Evolutionary conservation across 306 rosid species (phyloP), one percentile per base, ranked within the genome.

Genomic region (Aeschynomene evenia): DNA sequence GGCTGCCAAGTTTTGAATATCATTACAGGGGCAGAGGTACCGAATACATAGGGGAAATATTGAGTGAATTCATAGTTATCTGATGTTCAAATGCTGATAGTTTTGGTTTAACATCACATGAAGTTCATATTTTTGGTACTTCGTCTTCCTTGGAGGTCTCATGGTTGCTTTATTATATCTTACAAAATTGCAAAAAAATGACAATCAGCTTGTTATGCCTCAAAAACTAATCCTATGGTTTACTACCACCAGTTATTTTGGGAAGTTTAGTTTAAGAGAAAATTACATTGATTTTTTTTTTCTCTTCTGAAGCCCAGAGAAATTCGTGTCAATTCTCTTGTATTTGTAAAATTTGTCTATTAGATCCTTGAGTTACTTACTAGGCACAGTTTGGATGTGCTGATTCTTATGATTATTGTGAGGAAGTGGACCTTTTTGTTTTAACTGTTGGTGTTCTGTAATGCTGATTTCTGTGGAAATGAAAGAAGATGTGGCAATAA

Each of bases 1-100:
- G 24, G 67, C 54, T 59, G 22, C 39, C 39, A 37, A 26, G 26
- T 68, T 73, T 68, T 28, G 77, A 75, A 40, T 55, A 49, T 62
- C 49, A 45, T 63, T 22, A 13, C 48, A 29, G 31, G 55, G 33
- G 61, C 53, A 40, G 59, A 40, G 59, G 26, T 58, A 49, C 45
- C 15, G 74, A 29, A 42, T 45, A 40, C 56, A 31, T 49, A n/a
- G 51, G 72, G 39, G 31, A 46, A 21, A 36, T 63, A 62, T 20
- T 31, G 51, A 31, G 57, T 42, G 51, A 60, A 61, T 57, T 43
- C 21, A 2, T 34, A 12, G 18, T 45, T 54, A 34, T 36, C 28
- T 64, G 49, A 62, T 69, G 52, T 21, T 26, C 4, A 76, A 61
- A 66, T n/a, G 40, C 43, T 57, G 62, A 33, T 33, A 52, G 22